Evolutionary conservation across 148 eudicot genomes (phyloP).

Genomic region (Oxyria digyna): DNA sequence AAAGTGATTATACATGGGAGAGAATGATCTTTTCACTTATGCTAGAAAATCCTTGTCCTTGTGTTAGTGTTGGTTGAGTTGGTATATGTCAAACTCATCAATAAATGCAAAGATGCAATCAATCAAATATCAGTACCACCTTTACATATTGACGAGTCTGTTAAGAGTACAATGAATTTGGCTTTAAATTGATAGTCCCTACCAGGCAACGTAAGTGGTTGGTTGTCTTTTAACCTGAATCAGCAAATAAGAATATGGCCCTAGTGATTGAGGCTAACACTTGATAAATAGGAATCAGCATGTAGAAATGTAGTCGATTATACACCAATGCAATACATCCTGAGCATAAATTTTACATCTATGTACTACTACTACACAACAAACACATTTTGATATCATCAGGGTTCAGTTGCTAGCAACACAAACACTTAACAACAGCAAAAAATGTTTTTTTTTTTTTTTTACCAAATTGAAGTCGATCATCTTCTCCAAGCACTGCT

Average conservation of each 20-base stretch:
- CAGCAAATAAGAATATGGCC: background rate
- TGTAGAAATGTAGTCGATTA: background rate
- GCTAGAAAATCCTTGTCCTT: too few species aligned
- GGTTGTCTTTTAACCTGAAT: background rate
- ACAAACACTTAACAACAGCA: background rate
- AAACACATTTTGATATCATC: background rate
- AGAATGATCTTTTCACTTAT: too few species aligned
- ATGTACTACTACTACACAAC: slow-evolving; percentile 3
- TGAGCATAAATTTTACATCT: background rate
- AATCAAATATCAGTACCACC: background rate
- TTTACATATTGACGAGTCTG: background rate
- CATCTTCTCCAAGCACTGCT: slow-evolving; percentile 20
- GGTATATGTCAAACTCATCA: background rate
- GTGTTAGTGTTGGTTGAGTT: background rate
- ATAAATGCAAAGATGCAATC: background rate
- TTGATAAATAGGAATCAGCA: background rate
- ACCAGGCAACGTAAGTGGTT: background rate
- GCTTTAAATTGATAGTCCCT: background rate
- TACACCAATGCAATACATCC: background rate
- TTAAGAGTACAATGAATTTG: background rate
- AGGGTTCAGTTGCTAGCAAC: slow-evolving; percentile 4
- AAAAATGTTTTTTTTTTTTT: background rate
- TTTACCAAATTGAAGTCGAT: background rate
- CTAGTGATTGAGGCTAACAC: background rate
- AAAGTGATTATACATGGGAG: too few species aligned